These are phyloP conservation scores for Colletotrichum magnum DNA, from an alignment of 2,329 filamentous ascomycete species.

Conservation along the genomic window DNA sequence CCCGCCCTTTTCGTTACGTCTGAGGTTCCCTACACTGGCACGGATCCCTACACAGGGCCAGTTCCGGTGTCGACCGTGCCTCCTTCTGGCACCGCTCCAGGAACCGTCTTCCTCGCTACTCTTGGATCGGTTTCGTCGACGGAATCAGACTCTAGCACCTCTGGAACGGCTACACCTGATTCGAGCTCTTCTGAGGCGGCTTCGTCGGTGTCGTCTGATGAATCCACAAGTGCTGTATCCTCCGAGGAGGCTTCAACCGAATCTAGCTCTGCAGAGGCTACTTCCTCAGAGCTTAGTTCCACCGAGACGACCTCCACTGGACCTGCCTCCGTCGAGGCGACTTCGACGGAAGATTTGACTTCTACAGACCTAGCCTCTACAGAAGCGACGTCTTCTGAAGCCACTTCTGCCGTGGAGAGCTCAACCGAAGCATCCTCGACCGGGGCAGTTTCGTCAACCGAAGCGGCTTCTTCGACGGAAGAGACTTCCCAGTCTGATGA, in stretches of 20 bases:
- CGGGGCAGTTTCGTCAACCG: not conserved
- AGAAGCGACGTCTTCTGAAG: not conserved
- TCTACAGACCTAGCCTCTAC: not conserved
- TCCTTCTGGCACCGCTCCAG: constrained; percentile 27
- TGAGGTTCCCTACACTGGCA: constrained; percentile 15
- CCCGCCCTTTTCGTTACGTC: constrained; percentile 30
- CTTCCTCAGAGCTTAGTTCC: not conserved
- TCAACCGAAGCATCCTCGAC: not conserved
- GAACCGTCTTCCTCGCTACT: constrained; percentile 28
- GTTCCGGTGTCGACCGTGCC: constrained; percentile 17
- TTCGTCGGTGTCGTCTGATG: constrained; percentile 16
- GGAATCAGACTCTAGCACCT: not conserved
- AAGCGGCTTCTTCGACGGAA: not conserved
- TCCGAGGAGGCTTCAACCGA: not conserved
- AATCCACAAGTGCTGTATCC: not conserved
- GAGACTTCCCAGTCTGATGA: not conserved
- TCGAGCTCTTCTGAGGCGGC: not conserved
- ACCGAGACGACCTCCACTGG: not conserved
- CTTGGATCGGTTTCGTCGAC: constrained; percentile 26
- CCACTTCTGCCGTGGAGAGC: not conserved
- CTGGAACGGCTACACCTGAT: not conserved
- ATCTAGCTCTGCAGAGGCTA: not conserved
- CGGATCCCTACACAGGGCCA: constrained; percentile 19
- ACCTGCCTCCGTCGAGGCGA: not conserved
- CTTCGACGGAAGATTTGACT: not conserved